phyloP scores from a whole-genome alignment of 2,329 filamentous ascomycete species.

The Xylaria sp. region DNA sequence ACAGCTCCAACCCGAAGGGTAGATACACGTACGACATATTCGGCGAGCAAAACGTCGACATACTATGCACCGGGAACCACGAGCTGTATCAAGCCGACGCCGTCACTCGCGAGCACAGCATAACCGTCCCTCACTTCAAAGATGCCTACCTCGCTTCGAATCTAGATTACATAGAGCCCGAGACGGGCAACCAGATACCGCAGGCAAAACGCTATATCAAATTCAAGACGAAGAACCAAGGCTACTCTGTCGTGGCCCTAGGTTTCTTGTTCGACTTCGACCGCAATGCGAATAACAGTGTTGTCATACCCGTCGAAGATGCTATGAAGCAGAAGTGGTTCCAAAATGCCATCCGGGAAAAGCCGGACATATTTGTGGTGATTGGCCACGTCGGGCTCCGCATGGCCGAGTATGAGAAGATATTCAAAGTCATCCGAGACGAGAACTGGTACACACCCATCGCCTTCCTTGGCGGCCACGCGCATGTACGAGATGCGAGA shows the following conservation, averaged over 20 bases:
- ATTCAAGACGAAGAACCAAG: conserved; percentile 91
- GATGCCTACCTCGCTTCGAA: conserved; percentile 90
- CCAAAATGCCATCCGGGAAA: conserved; percentile 82
- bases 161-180: conserved; percentile 83
- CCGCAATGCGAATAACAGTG: conserved; percentile 89
- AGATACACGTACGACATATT: conserved; percentile 90
- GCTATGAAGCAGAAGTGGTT: conserved; percentile 91
- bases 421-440: conserved; percentile 82
- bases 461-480: conserved; percentile 91
- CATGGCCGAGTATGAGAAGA: conserved; percentile 79
- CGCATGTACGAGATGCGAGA: conserved; percentile 86
- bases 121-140: conserved; percentile 85
- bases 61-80: conserved; percentile 91
- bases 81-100: conserved; percentile 89
- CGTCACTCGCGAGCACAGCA: conserved; percentile 79
- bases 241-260: conserved; percentile 85
- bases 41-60: conserved; percentile 82
- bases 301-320: conserved; percentile 82
- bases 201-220: conserved; percentile 86
- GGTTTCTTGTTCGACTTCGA: conserved; percentile 97
- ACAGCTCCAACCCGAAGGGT: conserved; percentile 87
- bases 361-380: conserved; percentile 88
- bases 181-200: conserved; percentile 76
- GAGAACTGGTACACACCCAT: conserved; percentile 85
- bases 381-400: conserved; percentile 86